A percentile compares a stretch with the other conserved stretches of the same genome.
Evolutionary conservation across 2,329 filamentous ascomycete genomes (phyloP).

Genomic region (Phyllosticta citriasiana): DNA sequence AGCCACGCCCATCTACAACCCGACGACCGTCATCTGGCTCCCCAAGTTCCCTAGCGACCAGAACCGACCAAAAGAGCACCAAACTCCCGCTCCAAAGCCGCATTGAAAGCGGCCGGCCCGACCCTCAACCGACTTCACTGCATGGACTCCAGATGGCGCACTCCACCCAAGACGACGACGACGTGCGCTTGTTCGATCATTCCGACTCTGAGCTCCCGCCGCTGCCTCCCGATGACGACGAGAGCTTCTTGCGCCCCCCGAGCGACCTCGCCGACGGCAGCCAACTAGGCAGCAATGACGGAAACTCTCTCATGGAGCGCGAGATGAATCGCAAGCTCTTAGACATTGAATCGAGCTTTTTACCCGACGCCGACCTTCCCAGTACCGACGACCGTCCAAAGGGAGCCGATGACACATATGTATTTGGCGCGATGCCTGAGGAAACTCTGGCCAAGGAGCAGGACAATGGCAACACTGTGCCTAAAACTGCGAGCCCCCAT

Average conservation of each 20-base stretch:
- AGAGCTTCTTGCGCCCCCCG: slow-evolving; percentile 26
- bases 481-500: slow-evolving; percentile 1
- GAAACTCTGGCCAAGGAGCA: slow-evolving; percentile 6
- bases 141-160: slow-evolving; percentile 18
- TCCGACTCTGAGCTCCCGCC: slow-evolving; percentile 31
- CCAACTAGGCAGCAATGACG: slow-evolving; percentile 25
- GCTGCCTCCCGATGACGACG: slow-evolving; percentile 29
- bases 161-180: slow-evolving; percentile 21
- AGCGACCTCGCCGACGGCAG: slow-evolving; percentile 20
- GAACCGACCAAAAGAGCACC: background rate
- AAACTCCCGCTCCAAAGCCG: background rate
- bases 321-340: slow-evolving; percentile 51
- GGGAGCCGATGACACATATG: slow-evolving; percentile 38
- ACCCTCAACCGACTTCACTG: slow-evolving; percentile 1
- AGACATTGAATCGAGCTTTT: slow-evolving; percentile 55
- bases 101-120: background rate
- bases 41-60: background rate
- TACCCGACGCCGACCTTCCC: slow-evolving; percentile 46
- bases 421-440: slow-evolving; percentile 27
- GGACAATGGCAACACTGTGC: background rate
- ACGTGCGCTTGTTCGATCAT: slow-evolving; percentile 24
- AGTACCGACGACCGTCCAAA: slow-evolving; percentile 1
- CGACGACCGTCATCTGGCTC: background rate
- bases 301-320: slow-evolving; percentile 40
- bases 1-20: background rate